Conservation (phyloP, 2,329 filamentous ascomycete species). For the Pseudocercospora eumusae region DNA sequence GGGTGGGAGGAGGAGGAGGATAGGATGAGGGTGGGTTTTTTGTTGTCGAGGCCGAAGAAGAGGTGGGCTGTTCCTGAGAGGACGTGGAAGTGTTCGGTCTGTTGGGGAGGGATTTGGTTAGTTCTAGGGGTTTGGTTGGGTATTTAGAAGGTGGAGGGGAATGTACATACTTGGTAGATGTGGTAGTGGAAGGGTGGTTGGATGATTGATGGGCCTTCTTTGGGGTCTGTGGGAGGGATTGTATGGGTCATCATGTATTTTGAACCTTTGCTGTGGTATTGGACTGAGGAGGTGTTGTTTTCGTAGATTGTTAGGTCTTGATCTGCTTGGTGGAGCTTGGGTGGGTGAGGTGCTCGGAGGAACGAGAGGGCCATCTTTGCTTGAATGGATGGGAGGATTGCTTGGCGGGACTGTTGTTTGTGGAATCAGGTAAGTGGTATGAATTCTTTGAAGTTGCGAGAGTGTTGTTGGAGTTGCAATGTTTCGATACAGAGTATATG, state of each 20-base stretch:
- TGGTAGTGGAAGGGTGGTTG: conserved; percentile 31
- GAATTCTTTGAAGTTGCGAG: not conserved
- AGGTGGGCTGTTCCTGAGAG: conserved; percentile 25
- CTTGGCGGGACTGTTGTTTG: not conserved
- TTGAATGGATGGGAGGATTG: not conserved
- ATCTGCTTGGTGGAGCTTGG: conserved; percentile 24
- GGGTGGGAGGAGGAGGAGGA: too few relatives aligned
- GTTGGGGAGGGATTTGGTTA: too few relatives aligned
- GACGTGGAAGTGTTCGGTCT: conserved; percentile 28
- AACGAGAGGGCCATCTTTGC: conserved; percentile 22
- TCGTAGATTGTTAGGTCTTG: conserved; percentile 27
- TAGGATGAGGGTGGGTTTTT: conserved; percentile 22
- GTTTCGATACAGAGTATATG: not conserved
- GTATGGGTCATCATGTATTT: conserved; percentile 32
- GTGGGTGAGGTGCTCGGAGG: conserved; percentile 26
- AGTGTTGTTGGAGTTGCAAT: not conserved
- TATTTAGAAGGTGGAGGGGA: too few relatives aligned
- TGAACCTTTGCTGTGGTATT: conserved; percentile 27
- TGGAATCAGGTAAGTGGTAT: not conserved
- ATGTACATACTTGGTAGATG: conserved; percentile 31
- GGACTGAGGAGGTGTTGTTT: conserved; percentile 28
- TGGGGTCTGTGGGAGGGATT: conserved; percentile 24
- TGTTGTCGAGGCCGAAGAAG: conserved; percentile 25
- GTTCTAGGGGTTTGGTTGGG: too few relatives aligned
- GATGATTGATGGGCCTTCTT: conserved; percentile 27